Base-by-base conservation (phyloP, 106 monocot genomes). In the Iris macrosiphon region DNA sequence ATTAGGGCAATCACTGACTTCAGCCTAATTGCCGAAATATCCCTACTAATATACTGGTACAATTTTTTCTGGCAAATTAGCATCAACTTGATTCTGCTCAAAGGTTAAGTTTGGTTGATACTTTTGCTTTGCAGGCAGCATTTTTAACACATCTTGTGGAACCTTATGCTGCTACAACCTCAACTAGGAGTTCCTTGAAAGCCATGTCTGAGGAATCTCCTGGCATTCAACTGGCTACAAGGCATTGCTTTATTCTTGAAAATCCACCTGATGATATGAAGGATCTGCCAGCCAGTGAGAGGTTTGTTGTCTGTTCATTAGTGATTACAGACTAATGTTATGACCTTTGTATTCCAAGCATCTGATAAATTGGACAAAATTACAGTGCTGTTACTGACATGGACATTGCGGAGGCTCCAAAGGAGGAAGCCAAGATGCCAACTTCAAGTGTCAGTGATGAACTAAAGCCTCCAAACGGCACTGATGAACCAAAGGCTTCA, bases 201-300 rank as follows among this genome's bases (percentile, higher is more conserved):
- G 85, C 95, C 50, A 72, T 86, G 18, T 79, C 66, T 49, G 85
- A 86, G 71, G 76, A 85, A 26, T 80, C 89, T 74, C 82, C 82
- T 60, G 73, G 75, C 28, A 64, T 82, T 45, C 89, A 90, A 40
- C 77, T 96, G 35, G 95, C 85, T 42, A 70, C 73, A 53, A 82
- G 95, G 49, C 95, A 96, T 65, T 96, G 95, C 62, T 90, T 86
- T 77, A 48, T 77, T 75, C 77, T 96, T 31, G 89, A 86, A 70
- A 80, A 83, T 51, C 89, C 95, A 56, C 89, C 82, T 20, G 66
- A 38, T 66, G 76, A 86, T 64, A 40, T 26, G n/a, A 76, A 64
- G 19, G 77, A 71, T 34, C 54, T 20, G 40, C 45, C 50, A 45
- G 44, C 20, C 10, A 42, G 40, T 64, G 66, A 58, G 28, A 85